Base-by-base conservation (phyloP, 2,329 filamentous ascomycete genomes). In the Colletotrichum eleusines region DNA sequence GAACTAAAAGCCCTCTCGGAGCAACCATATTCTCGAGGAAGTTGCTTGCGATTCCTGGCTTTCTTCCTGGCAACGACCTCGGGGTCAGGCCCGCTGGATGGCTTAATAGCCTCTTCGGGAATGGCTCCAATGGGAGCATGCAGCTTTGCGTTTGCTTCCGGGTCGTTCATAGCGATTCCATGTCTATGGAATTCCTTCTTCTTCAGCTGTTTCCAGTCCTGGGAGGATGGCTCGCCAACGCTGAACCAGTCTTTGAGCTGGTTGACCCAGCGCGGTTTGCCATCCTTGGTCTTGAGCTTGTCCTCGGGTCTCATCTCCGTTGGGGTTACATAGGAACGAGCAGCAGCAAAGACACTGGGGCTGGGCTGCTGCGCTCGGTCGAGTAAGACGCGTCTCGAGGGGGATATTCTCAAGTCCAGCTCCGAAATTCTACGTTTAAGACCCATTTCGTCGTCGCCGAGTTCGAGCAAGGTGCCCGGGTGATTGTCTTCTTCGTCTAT, bases 211-310 rank as follows among this genome's bases (percentile, higher is more conserved):
- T 83, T 85, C 73, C 86, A 78, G 1, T 84, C 86, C 54, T 85
- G 83, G 1, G 80, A 79, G 0, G 86, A 87, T 14, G 86, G 86
- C 72, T 88, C 86, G 58, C 82, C 84, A 28, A 81, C 80, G 1
- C 80, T 80, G 9, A 87, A 75, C 86, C 86, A 88, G 54, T 79
- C 81, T 69, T 85, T 88, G 58, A 86, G 75, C 35, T 83, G 81
- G 8, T 77, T 77, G 28, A 85, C 66, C 82, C 84, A 86, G 46
- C 77, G 74, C n/a, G 65, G 61, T 71, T 76, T 79, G 46, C 72
- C 66, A 51, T 79, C 78, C 62, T 77, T 78, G 23, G 55, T 65
- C 63, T 77, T 81, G 35, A 74, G 63, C 42, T 77, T 78, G 26
- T 69, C 44, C 53, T 72, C 35, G 42, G 63, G 53, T 44, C 53